These are phyloP conservation scores for Stachybotrys chlorohalonatus DNA, from an alignment of 2,329 filamentous ascomycete genomes.

Conservation along the genomic window DNA sequence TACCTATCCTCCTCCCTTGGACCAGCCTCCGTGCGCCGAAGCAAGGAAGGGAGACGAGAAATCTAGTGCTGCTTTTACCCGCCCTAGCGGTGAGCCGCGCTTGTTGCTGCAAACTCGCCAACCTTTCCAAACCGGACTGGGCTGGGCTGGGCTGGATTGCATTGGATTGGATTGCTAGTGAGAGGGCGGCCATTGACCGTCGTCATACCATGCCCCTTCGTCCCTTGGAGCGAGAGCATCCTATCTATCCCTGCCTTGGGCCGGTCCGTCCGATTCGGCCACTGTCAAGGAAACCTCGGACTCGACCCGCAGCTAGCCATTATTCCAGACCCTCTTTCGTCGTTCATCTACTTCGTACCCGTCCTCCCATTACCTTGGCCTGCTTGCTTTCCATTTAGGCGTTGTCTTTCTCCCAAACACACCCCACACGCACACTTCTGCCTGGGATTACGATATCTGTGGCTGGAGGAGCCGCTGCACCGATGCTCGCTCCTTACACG, in stretches of 20 bases:
- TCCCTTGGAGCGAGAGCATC: not conserved
- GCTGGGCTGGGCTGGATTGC: not conserved
- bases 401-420: not conserved
- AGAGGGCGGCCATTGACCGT: not conserved
- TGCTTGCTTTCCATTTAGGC: not conserved
- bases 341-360: not conserved
- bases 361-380: not conserved
- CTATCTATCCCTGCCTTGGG: not conserved
- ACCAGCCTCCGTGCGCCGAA: constrained; percentile 2
- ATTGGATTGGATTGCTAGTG: not conserved
- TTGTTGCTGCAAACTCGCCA: not conserved
- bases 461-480: no score
- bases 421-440: not conserved
- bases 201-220: not conserved
- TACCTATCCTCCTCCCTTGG: constrained; percentile 5
- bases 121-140: not conserved
- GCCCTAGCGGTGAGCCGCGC: constrained; percentile 3
- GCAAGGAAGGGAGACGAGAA: constrained; percentile 9
- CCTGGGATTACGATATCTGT: not conserved
- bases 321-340: not conserved
- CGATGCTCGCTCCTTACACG: not conserved
- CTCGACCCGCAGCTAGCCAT: not conserved
- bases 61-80: constrained; percentile 25
- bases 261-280: not conserved
- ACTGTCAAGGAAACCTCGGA: not conserved